phyloP scores from a whole-genome alignment of 768 basidiomycete genomes.

The Crassisporium funariophilum region DNA sequence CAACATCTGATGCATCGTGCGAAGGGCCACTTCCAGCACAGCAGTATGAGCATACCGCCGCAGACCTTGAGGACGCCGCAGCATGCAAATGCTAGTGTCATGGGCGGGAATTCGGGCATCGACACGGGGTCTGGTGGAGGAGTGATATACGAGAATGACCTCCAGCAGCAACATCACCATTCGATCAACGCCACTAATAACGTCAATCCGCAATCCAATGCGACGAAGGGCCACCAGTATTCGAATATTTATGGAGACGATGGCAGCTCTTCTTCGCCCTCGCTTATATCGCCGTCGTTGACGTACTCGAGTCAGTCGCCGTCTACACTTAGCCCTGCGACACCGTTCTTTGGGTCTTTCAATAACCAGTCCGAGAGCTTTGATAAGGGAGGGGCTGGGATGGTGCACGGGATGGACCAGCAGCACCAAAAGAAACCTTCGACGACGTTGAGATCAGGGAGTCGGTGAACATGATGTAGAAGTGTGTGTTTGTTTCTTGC shows the following conservation, averaged over 20 bases:
- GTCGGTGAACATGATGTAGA: too few relatives aligned
- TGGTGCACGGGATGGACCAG: conserved; percentile 8
- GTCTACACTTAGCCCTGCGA: conserved; percentile 69
- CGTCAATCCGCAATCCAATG: conserved; percentile 3
- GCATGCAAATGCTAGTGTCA: conserved; percentile 30
- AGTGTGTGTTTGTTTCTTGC: too few relatives aligned
- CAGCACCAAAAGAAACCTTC: conserved; percentile 11
- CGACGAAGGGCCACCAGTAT: conserved; percentile 17
- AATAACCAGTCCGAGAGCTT: conserved; percentile 33
- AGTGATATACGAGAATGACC: conserved; percentile 21
- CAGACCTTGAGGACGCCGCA: conserved; percentile 34
- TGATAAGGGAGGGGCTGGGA: conserved; percentile 22
- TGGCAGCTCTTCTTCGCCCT: conserved; percentile 38
- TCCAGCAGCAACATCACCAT: conserved; percentile 16
- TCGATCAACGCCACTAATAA: not conserved
- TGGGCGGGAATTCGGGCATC: conserved; percentile 19
- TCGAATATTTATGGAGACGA: conserved; percentile 20
- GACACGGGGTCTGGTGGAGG: conserved; percentile 15
- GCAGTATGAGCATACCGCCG: conserved; percentile 46
- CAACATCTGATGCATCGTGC: not conserved
- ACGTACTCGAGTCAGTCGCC: conserved; percentile 69
- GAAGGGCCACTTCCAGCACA: conserved; percentile 48
- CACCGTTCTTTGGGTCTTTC: conserved; percentile 71
- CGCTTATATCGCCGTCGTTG: conserved; percentile 65
- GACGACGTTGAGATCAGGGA: too few relatives aligned